Conservation (phyloP, 805 yeast species). For the Wickerhamomyces bisporus region DNA sequence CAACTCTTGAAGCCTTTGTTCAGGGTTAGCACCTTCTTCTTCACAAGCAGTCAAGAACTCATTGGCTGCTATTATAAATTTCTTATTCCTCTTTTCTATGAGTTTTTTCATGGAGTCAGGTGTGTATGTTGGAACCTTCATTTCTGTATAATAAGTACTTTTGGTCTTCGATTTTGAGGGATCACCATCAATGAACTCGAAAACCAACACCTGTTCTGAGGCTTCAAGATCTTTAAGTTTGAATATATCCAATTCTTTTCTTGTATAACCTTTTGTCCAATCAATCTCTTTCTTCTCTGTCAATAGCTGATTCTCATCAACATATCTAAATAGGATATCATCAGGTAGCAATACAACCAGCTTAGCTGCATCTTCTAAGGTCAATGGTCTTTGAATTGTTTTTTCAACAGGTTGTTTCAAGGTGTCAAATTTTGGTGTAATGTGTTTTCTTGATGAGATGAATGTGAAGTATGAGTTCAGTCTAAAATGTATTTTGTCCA, state of each 20-base stretch:
- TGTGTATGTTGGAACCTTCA: conserved; percentile 45
- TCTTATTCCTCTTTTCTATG: conserved; percentile 51
- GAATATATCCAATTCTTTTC: conserved; percentile 49
- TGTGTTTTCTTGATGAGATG: conserved; percentile 53
- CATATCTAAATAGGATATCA: conserved; percentile 67
- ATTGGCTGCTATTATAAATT: conserved; percentile 40
- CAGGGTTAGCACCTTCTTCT: conserved; percentile 33
- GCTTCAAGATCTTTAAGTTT: conserved; percentile 36
- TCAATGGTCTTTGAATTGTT: conserved; percentile 39
- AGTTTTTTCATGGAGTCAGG: conserved; percentile 54
- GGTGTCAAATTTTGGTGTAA: conserved; percentile 51
- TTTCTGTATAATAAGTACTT: conserved; percentile 36
- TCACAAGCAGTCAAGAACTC: conserved; percentile 31
- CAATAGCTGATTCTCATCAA: conserved; percentile 66
- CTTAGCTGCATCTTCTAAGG: conserved; percentile 55
- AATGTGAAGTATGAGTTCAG: conserved; percentile 60
- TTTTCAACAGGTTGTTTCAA: conserved; percentile 48
- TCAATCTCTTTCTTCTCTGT: conserved; percentile 32
- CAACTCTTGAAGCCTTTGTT: conserved; percentile 30
- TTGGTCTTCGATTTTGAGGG: conserved; percentile 43
- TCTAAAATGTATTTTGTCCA: conserved; percentile 44
- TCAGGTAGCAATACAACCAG: conserved; percentile 59
- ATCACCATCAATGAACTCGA: conserved; percentile 73
- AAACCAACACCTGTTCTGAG: conserved; percentile 54
- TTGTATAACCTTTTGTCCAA: conserved; percentile 45